A percentile compares a stretch with the other conserved stretches of the same genome.
Evolutionary conservation across 2,329 filamentous ascomycete genomes (phyloP).

Genomic region (Tolypocladium cylindrosporum): DNA sequence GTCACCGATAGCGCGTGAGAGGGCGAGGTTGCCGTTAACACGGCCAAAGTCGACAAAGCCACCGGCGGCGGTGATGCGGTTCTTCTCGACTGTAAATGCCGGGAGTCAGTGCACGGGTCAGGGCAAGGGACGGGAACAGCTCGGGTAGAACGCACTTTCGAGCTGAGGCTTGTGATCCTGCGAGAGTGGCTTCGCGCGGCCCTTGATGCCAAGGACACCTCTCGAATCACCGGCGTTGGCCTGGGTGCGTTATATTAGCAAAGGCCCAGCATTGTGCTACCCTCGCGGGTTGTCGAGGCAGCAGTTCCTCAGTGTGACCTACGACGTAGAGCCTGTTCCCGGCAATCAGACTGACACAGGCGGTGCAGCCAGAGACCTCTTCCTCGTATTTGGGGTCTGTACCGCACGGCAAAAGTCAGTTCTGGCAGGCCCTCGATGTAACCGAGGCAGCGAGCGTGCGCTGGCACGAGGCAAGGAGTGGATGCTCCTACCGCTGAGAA

Average conservation of each 20-base stretch:
- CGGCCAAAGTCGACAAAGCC: constrained; percentile 98
- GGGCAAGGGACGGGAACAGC: constrained; percentile 1
- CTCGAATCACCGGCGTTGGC: constrained; percentile 96
- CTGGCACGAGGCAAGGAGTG: neutral
- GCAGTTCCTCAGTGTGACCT: constrained; percentile 32
- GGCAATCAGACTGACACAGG: constrained; percentile 81
- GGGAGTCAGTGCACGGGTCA: constrained; percentile 7
- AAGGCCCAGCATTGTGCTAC: neutral
- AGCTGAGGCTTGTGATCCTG: constrained; percentile 99
- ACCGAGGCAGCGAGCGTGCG: neutral
- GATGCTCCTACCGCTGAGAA: constrained; percentile 67
- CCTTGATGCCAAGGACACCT: constrained; percentile 91
- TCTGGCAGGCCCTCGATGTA: neutral
- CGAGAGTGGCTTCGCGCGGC: constrained; percentile 93
- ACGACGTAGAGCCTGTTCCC: constrained; percentile 92
- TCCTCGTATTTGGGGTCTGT: constrained; percentile 94
- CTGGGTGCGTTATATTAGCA: constrained; percentile 32
- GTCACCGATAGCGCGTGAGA: constrained; percentile 95
- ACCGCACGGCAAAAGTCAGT: constrained; percentile 1
- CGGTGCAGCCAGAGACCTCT: constrained; percentile 95
- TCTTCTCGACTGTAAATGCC: constrained; percentile 67
- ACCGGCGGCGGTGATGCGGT: constrained; percentile 87
- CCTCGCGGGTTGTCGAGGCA: neutral
- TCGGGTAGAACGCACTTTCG: constrained; percentile 56
- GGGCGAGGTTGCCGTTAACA: constrained; percentile 93